Conservation (phyloP, 202 grass and related monocot genomes). For the Eragrostis tef region DNA sequence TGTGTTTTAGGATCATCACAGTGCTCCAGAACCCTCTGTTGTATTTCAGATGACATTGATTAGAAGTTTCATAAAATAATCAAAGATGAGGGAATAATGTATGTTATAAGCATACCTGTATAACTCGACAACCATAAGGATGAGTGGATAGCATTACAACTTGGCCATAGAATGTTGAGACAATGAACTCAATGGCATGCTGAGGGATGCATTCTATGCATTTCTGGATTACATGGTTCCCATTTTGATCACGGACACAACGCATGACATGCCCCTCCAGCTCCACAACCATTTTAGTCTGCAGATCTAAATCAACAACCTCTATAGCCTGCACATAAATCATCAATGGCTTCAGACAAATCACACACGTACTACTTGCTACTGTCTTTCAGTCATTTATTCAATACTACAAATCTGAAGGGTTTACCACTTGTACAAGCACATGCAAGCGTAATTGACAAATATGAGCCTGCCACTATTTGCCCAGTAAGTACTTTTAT, state of each 20-base stretch:
- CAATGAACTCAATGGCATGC: conserved; percentile 88
- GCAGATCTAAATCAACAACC: conserved; percentile 85
- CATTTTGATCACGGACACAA: conserved; percentile 97
- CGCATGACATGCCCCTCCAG: conserved; percentile 82
- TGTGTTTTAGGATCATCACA: conserved; percentile 89
- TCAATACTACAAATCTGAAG: neutral
- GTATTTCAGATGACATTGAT: conserved; percentile 32
- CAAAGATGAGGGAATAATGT: conserved; percentile 4
- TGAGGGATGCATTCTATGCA: conserved; percentile 97
- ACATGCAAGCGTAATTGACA: neutral
- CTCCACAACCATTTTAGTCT: conserved; percentile 89
- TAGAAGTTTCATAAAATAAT: neutral
- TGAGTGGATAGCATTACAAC: conserved; percentile 88
- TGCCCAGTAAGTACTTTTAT: neutral
- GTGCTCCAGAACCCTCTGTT: conserved; percentile 92
- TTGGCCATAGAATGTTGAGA: conserved; percentile 90
- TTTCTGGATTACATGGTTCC: conserved; percentile 99
- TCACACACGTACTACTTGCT: neutral
- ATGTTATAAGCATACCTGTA: conserved; percentile 61
- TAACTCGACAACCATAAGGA: conserved; percentile 96
- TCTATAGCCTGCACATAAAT: conserved; percentile 80
- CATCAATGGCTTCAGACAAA: conserved; percentile 27
- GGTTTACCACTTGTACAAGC: neutral
- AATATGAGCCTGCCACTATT: neutral
- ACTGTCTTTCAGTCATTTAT: conserved; percentile 2